These are phyloP conservation scores for Lasiodiplodia sp. DNA, from an alignment of 2,329 filamentous ascomycete species.

Conservation along the genomic window DNA sequence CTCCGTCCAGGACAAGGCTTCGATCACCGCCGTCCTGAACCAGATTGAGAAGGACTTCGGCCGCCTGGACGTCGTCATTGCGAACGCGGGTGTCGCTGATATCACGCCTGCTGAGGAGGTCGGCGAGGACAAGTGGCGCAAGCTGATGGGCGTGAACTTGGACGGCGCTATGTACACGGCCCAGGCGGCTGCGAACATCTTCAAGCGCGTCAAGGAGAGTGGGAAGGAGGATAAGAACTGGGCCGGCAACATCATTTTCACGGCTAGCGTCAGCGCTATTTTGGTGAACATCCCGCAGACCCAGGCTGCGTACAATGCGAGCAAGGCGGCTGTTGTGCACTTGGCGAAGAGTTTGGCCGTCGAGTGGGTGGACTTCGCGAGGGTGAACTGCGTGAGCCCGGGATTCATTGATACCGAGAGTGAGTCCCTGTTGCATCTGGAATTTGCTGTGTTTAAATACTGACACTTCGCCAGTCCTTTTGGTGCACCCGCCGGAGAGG, in stretches of 20 bases:
- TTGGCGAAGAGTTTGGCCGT: conserved; percentile 35
- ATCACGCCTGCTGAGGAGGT: conserved; percentile 28
- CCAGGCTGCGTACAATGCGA: conserved; percentile 41
- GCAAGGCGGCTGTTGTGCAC: conserved; percentile 37
- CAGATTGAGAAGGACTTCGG: conserved; percentile 29
- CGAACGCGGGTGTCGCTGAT: conserved; percentile 29
- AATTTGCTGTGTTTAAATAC: background rate
- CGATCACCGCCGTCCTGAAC: conserved; percentile 30
- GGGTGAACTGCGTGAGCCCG: conserved; percentile 29
- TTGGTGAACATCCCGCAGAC: conserved; percentile 51
- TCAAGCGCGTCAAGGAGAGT: conserved; percentile 42
- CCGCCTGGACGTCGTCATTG: conserved; percentile 30
- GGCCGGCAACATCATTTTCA: conserved; percentile 47
- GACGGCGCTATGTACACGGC: conserved; percentile 51
- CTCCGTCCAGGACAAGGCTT: conserved; percentile 32
- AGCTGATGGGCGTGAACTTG: conserved; percentile 24
- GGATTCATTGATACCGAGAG: conserved; percentile 29
- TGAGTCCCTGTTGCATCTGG: background rate
- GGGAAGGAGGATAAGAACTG: conserved; percentile 33
- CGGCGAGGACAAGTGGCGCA: conserved; percentile 8
- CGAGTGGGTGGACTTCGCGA: conserved; percentile 37
- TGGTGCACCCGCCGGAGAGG: conserved; percentile 21
- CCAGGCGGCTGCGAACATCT: conserved; percentile 48
- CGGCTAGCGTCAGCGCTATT: conserved; percentile 47
- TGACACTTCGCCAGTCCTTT: conserved; percentile 6